A percentile compares a stretch with the other conserved stretches of the same genome.
Evolutionary conservation across 768 basidiomycete species (phyloP).

Genomic region (Amanita rimosa): DNA sequence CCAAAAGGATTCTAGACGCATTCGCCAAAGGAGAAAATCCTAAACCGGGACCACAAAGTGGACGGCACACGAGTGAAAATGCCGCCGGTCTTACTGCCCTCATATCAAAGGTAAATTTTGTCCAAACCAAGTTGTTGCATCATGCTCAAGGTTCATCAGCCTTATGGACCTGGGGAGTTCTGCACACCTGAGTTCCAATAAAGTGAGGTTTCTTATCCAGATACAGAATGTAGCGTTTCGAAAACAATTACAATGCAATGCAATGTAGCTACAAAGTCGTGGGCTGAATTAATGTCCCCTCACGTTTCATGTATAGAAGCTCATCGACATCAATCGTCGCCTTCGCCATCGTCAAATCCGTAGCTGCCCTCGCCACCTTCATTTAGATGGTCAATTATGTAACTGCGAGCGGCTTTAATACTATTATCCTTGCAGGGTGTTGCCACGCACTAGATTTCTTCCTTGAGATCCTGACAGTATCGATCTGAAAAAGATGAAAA

Average conservation of each 20-base stretch:
- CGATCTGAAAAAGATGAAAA: conserved; percentile 36
- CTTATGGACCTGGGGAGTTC: conserved; percentile 88
- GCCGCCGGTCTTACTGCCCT: conserved; percentile 82
- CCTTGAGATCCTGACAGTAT: conserved; percentile 78
- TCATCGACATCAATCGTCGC: conserved; percentile 56
- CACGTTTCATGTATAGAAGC: background rate
- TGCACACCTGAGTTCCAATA: conserved; percentile 77
- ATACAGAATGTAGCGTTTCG: background rate
- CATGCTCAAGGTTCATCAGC: conserved; percentile 32
- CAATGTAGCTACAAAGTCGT: background rate
- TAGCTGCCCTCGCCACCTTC: conserved; percentile 64
- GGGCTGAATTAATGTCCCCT: background rate
- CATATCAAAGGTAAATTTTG: conserved; percentile 48
- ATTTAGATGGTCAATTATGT: conserved; percentile 56
- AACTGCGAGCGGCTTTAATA: conserved; percentile 27
- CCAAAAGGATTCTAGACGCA: conserved; percentile 68
- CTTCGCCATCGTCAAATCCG: conserved; percentile 74
- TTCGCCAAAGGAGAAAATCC: conserved; percentile 79
- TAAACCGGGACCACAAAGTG: conserved; percentile 88
- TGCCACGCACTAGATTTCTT: conserved; percentile 64
- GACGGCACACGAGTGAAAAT: conserved; percentile 84
- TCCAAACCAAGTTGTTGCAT: background rate
- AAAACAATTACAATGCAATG: background rate
- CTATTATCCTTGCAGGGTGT: conserved; percentile 6
- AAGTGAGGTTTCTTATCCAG: conserved; percentile 20